These are phyloP conservation scores for Cichorium intybus DNA, from an alignment of 140 eudicot genomes.

Conservation along the genomic window DNA sequence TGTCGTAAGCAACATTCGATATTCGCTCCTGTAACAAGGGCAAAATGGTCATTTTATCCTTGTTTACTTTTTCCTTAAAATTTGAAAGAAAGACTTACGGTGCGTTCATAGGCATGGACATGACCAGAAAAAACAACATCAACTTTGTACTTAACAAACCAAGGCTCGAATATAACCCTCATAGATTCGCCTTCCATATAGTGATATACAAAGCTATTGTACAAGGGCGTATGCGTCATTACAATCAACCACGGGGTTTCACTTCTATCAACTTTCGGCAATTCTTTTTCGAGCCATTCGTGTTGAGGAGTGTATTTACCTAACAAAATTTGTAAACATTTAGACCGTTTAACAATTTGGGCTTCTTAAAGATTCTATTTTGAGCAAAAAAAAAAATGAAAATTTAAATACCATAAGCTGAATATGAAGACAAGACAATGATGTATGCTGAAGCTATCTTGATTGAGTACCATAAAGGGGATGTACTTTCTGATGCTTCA, in stretches of 20 bases:
- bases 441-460: constrained; percentile 85
- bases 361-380: neutral
- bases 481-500: constrained; percentile 63
- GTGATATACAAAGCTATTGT: constrained; percentile 66
- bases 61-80: too few relatives aligned
- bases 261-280: constrained; percentile 50
- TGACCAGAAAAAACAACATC: constrained; percentile 77
- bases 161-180: constrained; percentile 67
- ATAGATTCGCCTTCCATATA: constrained; percentile 92
- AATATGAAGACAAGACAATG: constrained; percentile 55
- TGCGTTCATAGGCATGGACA: constrained; percentile 79
- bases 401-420: constrained; percentile 59
- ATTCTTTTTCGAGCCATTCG: constrained; percentile 57
- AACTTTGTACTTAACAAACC: constrained; percentile 72
- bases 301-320: constrained; percentile 78
- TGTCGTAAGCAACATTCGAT: constrained; percentile 59
- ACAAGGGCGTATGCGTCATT: constrained; percentile 59
- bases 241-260: constrained; percentile 87
- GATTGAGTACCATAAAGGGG: constrained; percentile 88
- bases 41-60: neutral
- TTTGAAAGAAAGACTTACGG: constrained; percentile 32
- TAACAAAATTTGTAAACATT: constrained; percentile 5
- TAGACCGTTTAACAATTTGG: neutral
- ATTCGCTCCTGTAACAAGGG: constrained; percentile 47
- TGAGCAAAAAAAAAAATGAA: neutral